Base-by-base conservation (phyloP, 2,329 filamentous ascomycete species). In the Phialocephala sp. region DNA sequence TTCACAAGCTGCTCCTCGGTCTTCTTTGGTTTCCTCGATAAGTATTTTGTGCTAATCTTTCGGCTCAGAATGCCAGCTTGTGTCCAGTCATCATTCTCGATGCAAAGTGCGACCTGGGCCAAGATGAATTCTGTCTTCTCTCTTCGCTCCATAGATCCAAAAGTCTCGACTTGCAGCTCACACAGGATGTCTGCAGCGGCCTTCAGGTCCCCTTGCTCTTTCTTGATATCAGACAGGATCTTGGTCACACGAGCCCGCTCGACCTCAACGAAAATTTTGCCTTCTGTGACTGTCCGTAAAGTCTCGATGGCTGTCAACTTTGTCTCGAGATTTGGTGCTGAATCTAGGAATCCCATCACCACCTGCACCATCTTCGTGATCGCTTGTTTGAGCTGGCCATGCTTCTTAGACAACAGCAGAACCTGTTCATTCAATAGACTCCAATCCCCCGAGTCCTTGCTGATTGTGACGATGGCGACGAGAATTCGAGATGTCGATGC, bases 121-220 rank as follows among this genome's bases (percentile, higher is more conserved):
- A 99, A 84, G 76, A 99, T 99, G 78, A 99, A 99, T 76, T 98
- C 95, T 4, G 94, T 97, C 89, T 99, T 99, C 79, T 99, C 95
- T 73, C 95, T 88, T 74, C 95, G 87, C 69, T 93, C 91, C 95
- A 99, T 99, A 24, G 94, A 98, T 9, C 95, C 95, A 78, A 99
- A 99, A 0, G 95, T 99, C 85, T 99, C 95, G 59, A 99, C 95
- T 79, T 99, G 95, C 67, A 99, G 85, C 82, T 99, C 95, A 80
- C 95, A 99, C 43, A 99, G 86, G 68, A 95, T 95, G 74, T 98
- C 94, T 62, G 92, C 90, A 36, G 95, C 95, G 5, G 92, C 89
- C 77, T 92, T 93, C 75, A 97, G 83, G 76, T 99, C 94, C 70
- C 94, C 94, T 80, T 98, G 93, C 71, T 91, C 83, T 81, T 97